Conservation (phyloP, 192 early-diverging fungal species). For the Backusella morwellensis region DNA sequence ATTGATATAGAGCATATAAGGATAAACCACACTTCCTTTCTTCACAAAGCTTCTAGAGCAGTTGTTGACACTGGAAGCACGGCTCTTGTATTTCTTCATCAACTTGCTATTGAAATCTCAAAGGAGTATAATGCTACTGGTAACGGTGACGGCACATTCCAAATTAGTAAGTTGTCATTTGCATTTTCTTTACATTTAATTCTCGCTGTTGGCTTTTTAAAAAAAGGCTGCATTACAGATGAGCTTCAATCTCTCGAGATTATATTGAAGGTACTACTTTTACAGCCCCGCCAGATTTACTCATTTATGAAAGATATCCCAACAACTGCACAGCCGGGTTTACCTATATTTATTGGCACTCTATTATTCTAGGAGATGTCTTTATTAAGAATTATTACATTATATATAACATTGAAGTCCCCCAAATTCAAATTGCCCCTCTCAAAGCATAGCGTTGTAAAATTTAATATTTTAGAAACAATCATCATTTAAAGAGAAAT, state of each 20-base stretch:
- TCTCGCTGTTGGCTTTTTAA: too few relatives aligned
- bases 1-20: constrained; percentile 8
- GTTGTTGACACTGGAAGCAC: too few relatives aligned
- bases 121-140: too few relatives aligned
- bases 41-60: too few relatives aligned
- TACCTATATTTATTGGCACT: constrained; percentile 22
- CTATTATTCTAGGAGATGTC: constrained; percentile 46
- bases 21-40: neutral
- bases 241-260: constrained; percentile 24
- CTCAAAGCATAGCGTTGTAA: neutral
- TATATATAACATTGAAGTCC: constrained; percentile 35
- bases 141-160: too few relatives aligned
- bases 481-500: too few relatives aligned
- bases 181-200: neutral
- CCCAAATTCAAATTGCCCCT: constrained; percentile 35
- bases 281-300: constrained; percentile 22
- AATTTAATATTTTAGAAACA: neutral
- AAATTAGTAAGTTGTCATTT: neutral
- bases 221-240: neutral
- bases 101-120: too few relatives aligned
- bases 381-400: constrained; percentile 52
- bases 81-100: too few relatives aligned
- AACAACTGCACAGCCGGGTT: constrained; percentile 41
- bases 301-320: constrained; percentile 27
- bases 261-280: constrained; percentile 34